Base-by-base conservation (phyloP, 2,329 filamentous ascomycete genomes). In the Davidsoniella virescens region DNA sequence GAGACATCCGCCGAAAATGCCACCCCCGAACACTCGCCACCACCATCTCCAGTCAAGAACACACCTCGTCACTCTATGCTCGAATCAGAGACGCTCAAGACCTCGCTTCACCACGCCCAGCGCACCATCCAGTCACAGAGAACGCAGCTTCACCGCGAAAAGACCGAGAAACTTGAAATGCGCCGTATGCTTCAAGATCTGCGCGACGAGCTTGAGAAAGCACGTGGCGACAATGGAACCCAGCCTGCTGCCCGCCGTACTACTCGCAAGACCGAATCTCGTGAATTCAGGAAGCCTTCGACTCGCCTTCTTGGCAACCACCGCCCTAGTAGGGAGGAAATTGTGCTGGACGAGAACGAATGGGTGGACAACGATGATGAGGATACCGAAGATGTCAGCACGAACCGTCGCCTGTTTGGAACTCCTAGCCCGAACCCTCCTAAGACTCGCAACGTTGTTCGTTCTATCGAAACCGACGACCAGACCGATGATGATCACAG, bases 161-260 rank as follows among this genome's bases (percentile, higher is more conserved):
- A 96, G 78, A 95, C 90, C 0, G 92, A 98, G 65, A 98, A 95
- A 70, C 76, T 96, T 25, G 92, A 98, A 65, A 76, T 96, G 49
- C 88, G 87, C 66, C 84, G 90, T 53, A 86, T 98, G 75, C 76
- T 96, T 26, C 90, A 96, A 66, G 92, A 98, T 59, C 83, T 90
- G 20, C 80, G 88, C 36, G 92, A 98, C 61, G 92, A 98, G 60
- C 68, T 98, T 25, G 92, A 84, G 60, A 73, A 87, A 64, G 66
- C 77, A 44, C 76, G 80, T 53, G 76, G 70, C 51, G 74, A 77
- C 29, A 66, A 65, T 44, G 61, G 55, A 18, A 63, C 64, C 46
- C 62, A 65, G 18, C 58, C 64, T 49, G 58, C 69, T 63, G 75
- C 61, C 68, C 82, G 73, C 63, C 77, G 67, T 71, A 49, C 51